Percentiles rank a stretch among this genome's conserved stretches.
Conservation (phyloP, 1,284 basidiomycete species). For the Ceratobasidium sp. region DNA sequence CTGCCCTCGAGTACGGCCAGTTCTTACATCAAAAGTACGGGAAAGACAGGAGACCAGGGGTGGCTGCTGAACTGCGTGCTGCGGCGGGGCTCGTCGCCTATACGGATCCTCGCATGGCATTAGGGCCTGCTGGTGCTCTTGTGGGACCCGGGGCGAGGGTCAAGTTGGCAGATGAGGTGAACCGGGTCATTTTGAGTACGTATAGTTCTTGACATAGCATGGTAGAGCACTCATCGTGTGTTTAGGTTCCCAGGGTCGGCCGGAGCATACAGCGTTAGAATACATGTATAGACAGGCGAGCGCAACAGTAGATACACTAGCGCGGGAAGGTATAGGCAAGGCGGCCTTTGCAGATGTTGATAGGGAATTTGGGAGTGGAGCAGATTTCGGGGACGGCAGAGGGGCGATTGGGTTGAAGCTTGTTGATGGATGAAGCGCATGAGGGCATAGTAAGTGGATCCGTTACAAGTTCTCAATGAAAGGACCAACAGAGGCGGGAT, state of each 20-base stretch:
- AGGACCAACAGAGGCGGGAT: not conserved
- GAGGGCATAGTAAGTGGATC: not conserved
- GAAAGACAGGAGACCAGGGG: conserved; percentile 65
- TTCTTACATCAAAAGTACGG: conserved; percentile 72
- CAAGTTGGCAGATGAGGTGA: conserved; percentile 76
- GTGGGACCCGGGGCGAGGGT: conserved; percentile 72
- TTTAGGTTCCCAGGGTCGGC: conserved; percentile 78
- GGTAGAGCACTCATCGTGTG: not conserved
- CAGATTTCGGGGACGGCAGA: conserved; percentile 9
- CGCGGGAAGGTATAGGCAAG: conserved; percentile 71
- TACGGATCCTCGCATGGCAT: conserved; percentile 70
- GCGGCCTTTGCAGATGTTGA: conserved; percentile 83
- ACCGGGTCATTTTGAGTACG: conserved; percentile 82
- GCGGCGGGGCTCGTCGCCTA: conserved; percentile 83
- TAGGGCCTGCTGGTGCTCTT: conserved; percentile 60
- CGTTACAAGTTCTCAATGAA: not conserved
- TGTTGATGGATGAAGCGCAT: not conserved
- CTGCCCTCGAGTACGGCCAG: conserved; percentile 76
- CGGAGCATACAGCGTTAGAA: conserved; percentile 75
- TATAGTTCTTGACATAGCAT: conserved; percentile 42
- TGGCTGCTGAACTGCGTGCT: conserved; percentile 71
- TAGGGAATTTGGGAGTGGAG: conserved; percentile 65
- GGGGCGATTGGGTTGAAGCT: conserved; percentile 2
- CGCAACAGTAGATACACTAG: conserved; percentile 72
- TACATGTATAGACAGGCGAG: conserved; percentile 76